These are phyloP conservation scores for Candida nonsorbophila DNA, from an alignment of 805 yeast genomes.

Conservation along the genomic window DNA sequence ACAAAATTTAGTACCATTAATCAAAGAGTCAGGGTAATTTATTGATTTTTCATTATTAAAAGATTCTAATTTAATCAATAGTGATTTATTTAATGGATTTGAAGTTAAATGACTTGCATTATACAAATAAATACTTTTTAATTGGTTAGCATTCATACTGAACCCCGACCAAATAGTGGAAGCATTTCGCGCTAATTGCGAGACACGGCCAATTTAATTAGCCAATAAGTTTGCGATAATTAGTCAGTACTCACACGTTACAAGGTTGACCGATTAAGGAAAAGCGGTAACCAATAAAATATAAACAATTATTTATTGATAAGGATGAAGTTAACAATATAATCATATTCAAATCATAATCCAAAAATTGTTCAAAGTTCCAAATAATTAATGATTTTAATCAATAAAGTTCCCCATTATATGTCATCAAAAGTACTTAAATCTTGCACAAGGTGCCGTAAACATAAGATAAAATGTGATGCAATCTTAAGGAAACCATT, in stretches of 20 bases:
- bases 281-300: no score
- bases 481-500: slow-evolving; percentile 45
- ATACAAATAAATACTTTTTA: slow-evolving; percentile 19
- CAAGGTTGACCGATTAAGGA: no score
- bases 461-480: slow-evolving; percentile 64
- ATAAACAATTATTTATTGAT: no score
- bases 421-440: slow-evolving; percentile 29
- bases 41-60: slow-evolving; percentile 18
- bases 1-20: slow-evolving; percentile 20
- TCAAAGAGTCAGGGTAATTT: slow-evolving; percentile 20
- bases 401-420: no score
- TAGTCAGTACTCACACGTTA: no score
- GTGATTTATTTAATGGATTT: slow-evolving; percentile 19
- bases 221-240: no score
- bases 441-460: slow-evolving; percentile 60
- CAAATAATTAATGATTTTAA: no score
- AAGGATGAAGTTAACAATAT: no score
- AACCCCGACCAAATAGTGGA: neutral
- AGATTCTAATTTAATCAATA: slow-evolving; percentile 15
- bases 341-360: no score
- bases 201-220: no score
- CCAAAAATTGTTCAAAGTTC: no score
- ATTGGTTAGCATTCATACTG: slow-evolving; percentile 11
- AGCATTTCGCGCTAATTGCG: neutral
- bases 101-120: slow-evolving; percentile 24